Conservation (phyloP, 495 filamentous ascomycete species). For the Penicillium simplicissimum region DNA sequence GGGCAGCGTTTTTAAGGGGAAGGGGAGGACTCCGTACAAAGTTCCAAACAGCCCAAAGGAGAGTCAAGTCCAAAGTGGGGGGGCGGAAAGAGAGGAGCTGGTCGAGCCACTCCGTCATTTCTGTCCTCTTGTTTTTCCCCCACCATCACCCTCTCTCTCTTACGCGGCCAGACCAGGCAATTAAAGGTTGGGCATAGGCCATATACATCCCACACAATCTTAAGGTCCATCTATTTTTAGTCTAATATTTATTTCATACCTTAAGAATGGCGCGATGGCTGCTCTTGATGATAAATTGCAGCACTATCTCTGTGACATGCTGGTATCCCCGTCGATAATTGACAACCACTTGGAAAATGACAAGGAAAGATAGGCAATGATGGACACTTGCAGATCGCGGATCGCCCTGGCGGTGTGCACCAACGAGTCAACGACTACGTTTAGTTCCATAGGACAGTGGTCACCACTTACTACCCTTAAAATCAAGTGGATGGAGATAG, state of each 20-base stretch:
- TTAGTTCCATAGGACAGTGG: no score
- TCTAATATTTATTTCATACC: no score
- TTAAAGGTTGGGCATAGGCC: no score
- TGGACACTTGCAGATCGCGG: conserved; percentile 2
- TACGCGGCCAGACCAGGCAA: conserved; percentile 1
- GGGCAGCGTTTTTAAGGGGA: conserved; percentile 35
- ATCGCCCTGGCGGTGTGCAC: conserved; percentile 11
- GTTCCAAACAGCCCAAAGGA: not conserved
- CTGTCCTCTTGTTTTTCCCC: not conserved
- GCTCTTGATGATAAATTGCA: not conserved
- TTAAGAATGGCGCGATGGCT: not conserved
- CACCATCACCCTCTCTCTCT: not conserved
- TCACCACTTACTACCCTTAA: no score
- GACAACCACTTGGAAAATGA: not conserved
- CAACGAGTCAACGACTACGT: no score
- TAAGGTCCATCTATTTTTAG: no score
- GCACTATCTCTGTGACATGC: not conserved
- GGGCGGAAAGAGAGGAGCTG: no score
- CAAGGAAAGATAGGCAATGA: not conserved
- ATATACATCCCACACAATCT: no score
- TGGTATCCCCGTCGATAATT: not conserved
- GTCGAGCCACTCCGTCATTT: not conserved
- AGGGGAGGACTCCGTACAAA: conserved; percentile 17
- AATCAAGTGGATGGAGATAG: no score
- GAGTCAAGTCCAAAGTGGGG: no score